Evolutionary conservation across 2,329 filamentous ascomycete genomes (phyloP).

Genomic region (Microdochium trichocladiopsis): DNA sequence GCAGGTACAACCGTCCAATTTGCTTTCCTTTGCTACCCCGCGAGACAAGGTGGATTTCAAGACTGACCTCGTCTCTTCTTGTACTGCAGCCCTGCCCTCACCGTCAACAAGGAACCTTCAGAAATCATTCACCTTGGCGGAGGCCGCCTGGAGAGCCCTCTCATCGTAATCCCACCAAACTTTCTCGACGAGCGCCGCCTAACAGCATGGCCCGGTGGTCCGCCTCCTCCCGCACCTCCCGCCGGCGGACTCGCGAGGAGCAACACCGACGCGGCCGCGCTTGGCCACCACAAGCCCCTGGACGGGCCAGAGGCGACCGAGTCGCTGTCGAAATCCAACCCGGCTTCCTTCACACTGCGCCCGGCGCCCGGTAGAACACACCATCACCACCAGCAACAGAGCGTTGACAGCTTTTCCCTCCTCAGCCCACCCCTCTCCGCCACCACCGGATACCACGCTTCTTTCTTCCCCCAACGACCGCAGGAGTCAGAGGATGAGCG

Average conservation of each 20-base stretch:
- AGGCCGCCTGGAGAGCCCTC: conserved; percentile 8
- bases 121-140: conserved; percentile 15
- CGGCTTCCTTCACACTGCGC: background rate
- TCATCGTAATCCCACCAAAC: background rate
- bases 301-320: background rate
- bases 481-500: background rate
- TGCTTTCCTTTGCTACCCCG: background rate
- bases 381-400: background rate
- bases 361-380: background rate
- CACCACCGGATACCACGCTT: background rate
- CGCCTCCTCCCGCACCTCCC: background rate
- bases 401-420: background rate
- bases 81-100: background rate
- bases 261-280: background rate
- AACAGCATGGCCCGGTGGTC: conserved; percentile 1
- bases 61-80: conserved; percentile 4
- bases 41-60: background rate
- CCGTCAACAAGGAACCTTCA: conserved; percentile 6
- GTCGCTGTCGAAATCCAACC: background rate
- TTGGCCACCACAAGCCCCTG: background rate
- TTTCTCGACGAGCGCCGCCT: background rate
- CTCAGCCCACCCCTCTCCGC: background rate
- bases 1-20: background rate
- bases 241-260: background rate
- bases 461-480: background rate